Conservation (phyloP, 2,329 filamentous ascomycete species). For the Fusarium chaquense region DNA sequence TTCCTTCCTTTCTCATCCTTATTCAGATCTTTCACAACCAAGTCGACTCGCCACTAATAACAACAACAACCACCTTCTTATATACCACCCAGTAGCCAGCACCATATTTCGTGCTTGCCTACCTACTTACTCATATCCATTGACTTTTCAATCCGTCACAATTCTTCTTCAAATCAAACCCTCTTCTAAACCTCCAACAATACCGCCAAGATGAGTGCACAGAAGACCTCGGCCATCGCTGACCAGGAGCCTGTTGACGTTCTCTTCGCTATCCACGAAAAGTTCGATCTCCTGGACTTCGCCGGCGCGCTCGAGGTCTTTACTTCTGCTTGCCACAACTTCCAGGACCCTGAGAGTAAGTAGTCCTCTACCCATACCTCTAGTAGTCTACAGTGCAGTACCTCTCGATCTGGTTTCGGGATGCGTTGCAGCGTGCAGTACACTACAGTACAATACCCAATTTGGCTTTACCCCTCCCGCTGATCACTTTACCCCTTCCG, state of each 20-base stretch:
- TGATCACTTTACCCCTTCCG: conserved; percentile 38
- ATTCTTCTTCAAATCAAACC: conserved; percentile 41
- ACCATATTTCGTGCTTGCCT: conserved; percentile 31
- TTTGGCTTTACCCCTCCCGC: conserved; percentile 41
- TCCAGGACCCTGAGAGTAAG: conserved; percentile 64
- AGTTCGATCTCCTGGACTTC: conserved; percentile 71
- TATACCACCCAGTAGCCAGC: conserved; percentile 22
- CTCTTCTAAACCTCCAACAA: conserved; percentile 40
- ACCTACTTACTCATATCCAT: conserved; percentile 27
- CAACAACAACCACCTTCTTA: conserved; percentile 11
- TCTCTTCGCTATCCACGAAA: conserved; percentile 70
- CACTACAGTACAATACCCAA: not conserved
- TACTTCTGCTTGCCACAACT: conserved; percentile 63
- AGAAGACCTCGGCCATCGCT: conserved; percentile 69
- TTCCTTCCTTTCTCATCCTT: conserved; percentile 44
- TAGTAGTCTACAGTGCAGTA: not conserved
- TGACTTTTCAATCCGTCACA: conserved; percentile 31
- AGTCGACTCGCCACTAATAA: conserved; percentile 32
- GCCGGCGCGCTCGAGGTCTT: conserved; percentile 67
- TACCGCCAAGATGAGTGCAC: conserved; percentile 66
- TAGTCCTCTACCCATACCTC: conserved; percentile 23
- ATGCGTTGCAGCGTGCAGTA: conserved; percentile 3
- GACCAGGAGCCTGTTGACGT: conserved; percentile 70
- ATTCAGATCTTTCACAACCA: conserved; percentile 38
- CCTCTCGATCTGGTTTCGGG: conserved; percentile 7